Evolutionary conservation across 2,329 filamentous ascomycete species (phyloP).

Genomic region (Clarireedia paspali): DNA sequence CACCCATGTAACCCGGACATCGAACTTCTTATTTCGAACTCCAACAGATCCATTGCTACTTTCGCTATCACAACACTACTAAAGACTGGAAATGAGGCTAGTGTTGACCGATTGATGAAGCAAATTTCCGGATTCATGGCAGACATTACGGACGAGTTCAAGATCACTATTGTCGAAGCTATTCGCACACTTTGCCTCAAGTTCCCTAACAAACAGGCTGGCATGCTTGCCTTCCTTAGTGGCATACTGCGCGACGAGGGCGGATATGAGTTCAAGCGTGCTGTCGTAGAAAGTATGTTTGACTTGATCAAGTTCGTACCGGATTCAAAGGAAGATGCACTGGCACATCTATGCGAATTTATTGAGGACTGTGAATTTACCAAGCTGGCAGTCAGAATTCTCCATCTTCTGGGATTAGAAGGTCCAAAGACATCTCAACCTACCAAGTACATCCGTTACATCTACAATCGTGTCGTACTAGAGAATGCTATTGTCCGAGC

Average conservation of each 20-base stretch:
- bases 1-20: conserved; percentile 95
- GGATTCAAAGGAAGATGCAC: conserved; percentile 71
- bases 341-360: conserved; percentile 95
- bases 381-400: conserved; percentile 88
- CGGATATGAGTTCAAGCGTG: conserved; percentile 96
- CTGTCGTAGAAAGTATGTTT: conserved; percentile 98
- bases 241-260: conserved; percentile 95
- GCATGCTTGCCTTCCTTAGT: conserved; percentile 94
- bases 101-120: conserved; percentile 96
- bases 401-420: conserved; percentile 89
- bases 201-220: conserved; percentile 96
- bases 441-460: conserved; percentile 98
- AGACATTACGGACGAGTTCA: conserved; percentile 98
- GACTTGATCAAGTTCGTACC: conserved; percentile 98
- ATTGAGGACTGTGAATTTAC: conserved; percentile 99
- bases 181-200: conserved; percentile 95
- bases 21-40: conserved; percentile 92
- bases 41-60: conserved; percentile 93
- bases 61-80: conserved; percentile 97
- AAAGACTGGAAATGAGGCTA: conserved; percentile 96
- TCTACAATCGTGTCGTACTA: conserved; percentile 95
- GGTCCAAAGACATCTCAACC: conserved; percentile 92
- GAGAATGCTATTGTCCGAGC: conserved; percentile 96
- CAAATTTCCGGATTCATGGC: conserved; percentile 98
- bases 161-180: conserved; percentile 99